Evolutionary conservation across 805 yeast genomes (phyloP), one percentile per base, ranked within the genome.

Genomic region (Lipomyces kockii): DNA sequence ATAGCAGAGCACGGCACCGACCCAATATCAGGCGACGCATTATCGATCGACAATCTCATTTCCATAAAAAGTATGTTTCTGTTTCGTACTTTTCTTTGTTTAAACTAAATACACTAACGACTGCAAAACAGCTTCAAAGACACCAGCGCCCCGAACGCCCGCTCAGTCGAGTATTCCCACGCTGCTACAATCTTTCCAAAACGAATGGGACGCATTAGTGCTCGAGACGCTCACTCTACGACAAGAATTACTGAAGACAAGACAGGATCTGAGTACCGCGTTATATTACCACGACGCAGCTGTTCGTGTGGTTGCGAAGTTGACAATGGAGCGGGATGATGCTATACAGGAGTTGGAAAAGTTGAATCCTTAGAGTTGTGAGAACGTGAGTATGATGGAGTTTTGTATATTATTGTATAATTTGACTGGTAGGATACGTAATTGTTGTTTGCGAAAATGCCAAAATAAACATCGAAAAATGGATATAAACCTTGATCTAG

Each of bases 241-340:
- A 68, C 89, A 90, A 75, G 92, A 89, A 72, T 81, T 92, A 51
- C 84, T 83, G 61, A 80, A 81, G 29, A 83, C 92, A 0, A 84
- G 89, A 66, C 86, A 89, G 72, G 94, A 92, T 73, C 80, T 93
- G 60, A 88, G 95, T 37, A 80, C 89, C 1, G 88, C 97, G 0
- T 79, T 92, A 53, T 93, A 92, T 74, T 89, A 88, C 74, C 90
- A 90, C 70, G 98, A 93, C 76, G 97, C 98, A 0, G 97, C 97
- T 1, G 87, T 90, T 2, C 81, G 93, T 64, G 97, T 93, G 0
- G 96, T 94, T 0, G 87, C 96, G 0, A 83, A 83, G 43, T 86
- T 91, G 1, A 80, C 89, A n/a, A 82, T 83, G 64, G 97, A 93
- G 73, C 80, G 92, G 53, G 96, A 91, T 69, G 90, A 87, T 58